Conservation (phyloP, 805 yeast genomes). For the Kuraishia hungarica region DNA sequence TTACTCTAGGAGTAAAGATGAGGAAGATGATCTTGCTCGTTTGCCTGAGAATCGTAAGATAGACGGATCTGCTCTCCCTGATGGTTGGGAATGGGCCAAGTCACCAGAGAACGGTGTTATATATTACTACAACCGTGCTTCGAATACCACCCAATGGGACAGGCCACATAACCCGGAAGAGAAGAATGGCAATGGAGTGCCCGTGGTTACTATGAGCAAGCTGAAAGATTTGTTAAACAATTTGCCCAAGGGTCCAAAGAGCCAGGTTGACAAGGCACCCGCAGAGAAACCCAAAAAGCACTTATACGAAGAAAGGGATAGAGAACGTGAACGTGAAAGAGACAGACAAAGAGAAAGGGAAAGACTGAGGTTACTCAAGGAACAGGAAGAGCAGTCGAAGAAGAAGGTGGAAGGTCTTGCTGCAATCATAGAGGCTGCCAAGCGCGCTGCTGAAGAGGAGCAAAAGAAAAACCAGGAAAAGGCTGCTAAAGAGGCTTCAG, state of each 20-base stretch:
- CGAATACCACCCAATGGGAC: constrained; percentile 50
- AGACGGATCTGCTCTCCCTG: constrained; percentile 36
- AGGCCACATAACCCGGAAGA: constrained; percentile 27
- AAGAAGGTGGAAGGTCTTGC: constrained; percentile 17
- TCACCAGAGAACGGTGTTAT: constrained; percentile 33
- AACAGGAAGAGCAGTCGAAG: constrained; percentile 25
- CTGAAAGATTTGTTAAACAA: neutral
- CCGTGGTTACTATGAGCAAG: neutral
- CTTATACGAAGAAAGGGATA: constrained; percentile 7
- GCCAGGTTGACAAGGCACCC: neutral
- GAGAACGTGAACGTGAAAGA: constrained; percentile 16
- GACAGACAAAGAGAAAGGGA: constrained; percentile 21
- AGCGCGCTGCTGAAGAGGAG: constrained; percentile 22
- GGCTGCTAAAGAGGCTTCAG: neutral
- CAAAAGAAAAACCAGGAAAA: constrained; percentile 14
- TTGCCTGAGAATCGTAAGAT: constrained; percentile 12
- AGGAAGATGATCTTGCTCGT: neutral
- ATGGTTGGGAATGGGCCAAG: constrained; percentile 58
- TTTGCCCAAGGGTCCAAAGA: constrained; percentile 11
- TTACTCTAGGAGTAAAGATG: neutral
- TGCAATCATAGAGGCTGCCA: constrained; percentile 20
- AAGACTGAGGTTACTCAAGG: constrained; percentile 19
- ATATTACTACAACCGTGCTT: constrained; percentile 47
- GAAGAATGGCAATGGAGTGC: neutral
- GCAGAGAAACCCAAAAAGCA: constrained; percentile 1